Conservation (phyloP, 106 monocot genomes). For the Dioscorea alata region DNA sequence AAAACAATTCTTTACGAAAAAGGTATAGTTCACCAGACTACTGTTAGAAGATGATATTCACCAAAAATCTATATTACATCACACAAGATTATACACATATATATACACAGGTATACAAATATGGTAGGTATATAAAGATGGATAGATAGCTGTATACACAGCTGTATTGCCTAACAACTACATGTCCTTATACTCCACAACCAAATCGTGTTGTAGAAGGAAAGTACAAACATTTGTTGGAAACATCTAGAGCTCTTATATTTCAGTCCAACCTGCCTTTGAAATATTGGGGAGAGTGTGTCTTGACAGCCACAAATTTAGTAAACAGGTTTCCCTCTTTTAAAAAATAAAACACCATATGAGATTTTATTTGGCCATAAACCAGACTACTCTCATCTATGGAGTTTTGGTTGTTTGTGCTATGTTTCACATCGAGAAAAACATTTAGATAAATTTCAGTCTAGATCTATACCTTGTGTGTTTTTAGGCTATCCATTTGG, state of each 20-base stretch:
- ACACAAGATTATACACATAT: too few relatives aligned
- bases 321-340: slow-evolving; percentile 1
- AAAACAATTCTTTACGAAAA: too few relatives aligned
- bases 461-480: not conserved
- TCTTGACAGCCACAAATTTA: not conserved
- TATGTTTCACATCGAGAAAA: not conserved
- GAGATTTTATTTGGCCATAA: not conserved
- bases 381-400: not conserved
- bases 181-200: slow-evolving; percentile 5
- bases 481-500: slow-evolving; percentile 10
- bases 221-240: slow-evolving; percentile 11
- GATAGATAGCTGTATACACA: too few relatives aligned
- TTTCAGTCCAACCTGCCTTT: slow-evolving; percentile 2
- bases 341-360: not conserved
- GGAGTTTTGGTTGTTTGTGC: slow-evolving; percentile 13
- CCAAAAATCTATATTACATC: too few relatives aligned
- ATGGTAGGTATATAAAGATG: too few relatives aligned
- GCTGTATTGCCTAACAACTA: too few relatives aligned
- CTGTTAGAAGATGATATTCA: too few relatives aligned
- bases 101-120: too few relatives aligned
- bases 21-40: slow-evolving; percentile 2
- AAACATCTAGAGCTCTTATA: not conserved
- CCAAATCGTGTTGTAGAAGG: slow-evolving; percentile 15
- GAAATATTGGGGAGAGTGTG: slow-evolving; percentile 5
- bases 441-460: not conserved